Conservation (phyloP, 768 basidiomycete genomes). For the Hygrophorus russula region DNA sequence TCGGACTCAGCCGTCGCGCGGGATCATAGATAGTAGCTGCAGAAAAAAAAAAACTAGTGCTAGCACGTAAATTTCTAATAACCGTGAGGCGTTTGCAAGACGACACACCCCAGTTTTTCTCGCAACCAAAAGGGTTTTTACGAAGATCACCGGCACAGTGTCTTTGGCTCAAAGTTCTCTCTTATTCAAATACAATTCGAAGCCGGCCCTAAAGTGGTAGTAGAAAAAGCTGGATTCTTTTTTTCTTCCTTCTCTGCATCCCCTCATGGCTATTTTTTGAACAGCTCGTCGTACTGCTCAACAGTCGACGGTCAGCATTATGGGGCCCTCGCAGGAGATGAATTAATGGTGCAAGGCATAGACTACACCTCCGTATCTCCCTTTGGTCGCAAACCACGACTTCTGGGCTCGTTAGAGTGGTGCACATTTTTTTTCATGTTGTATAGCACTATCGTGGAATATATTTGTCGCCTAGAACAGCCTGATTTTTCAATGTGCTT, state of each 20-base stretch:
- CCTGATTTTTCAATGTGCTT: background rate
- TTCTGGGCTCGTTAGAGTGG: slow-evolving; percentile 77
- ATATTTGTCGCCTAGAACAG: background rate
- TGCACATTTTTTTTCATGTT: slow-evolving; percentile 47
- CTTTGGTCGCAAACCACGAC: slow-evolving; percentile 42
- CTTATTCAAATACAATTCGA: background rate
- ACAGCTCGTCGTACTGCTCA: slow-evolving; percentile 21
- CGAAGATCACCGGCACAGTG: background rate
- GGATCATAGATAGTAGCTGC: too few relatives aligned
- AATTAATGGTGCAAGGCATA: slow-evolving; percentile 85
- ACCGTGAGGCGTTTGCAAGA: too few relatives aligned
- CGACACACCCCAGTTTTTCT: background rate
- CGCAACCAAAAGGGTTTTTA: background rate
- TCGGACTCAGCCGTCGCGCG: too few relatives aligned
- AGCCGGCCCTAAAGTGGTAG: slow-evolving; percentile 15
- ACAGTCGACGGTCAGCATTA: slow-evolving; percentile 29
- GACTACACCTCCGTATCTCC: slow-evolving; percentile 85
- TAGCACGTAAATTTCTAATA: too few relatives aligned
- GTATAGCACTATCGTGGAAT: background rate
- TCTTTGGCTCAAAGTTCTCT: too few relatives aligned
- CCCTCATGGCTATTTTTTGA: slow-evolving; percentile 29
- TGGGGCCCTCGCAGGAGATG: slow-evolving; percentile 83
- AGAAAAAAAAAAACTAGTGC: too few relatives aligned
- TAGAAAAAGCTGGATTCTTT: slow-evolving; percentile 5
- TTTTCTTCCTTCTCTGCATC: slow-evolving; percentile 16